Conservation (phyloP, 768 basidiomycete species). For the Podaxis sp. region DNA sequence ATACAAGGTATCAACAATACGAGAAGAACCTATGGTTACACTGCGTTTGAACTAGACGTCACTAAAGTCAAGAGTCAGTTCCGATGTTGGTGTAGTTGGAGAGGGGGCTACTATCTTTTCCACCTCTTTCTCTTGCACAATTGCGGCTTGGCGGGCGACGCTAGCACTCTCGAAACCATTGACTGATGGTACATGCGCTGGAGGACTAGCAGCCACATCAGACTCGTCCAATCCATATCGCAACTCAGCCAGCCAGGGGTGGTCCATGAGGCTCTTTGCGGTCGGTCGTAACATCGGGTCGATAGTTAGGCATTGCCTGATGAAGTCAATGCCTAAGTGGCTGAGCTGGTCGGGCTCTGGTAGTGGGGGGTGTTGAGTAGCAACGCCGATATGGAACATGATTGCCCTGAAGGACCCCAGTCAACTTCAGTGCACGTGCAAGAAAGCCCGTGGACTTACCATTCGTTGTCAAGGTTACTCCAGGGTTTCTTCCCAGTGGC, state of each 20-base stretch:
- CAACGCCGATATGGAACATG: constrained; percentile 99
- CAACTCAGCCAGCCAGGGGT: constrained; percentile 89
- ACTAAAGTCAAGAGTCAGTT: constrained; percentile 21
- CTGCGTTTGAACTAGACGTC: constrained; percentile 4
- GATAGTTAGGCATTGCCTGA: constrained; percentile 87
- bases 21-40: neutral
- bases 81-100: constrained; percentile 45
- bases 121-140: constrained; percentile 59
- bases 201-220: constrained; percentile 47
- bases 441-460: constrained; percentile 48
- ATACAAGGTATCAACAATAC: constrained; percentile 5
- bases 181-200: constrained; percentile 41
- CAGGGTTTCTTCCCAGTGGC: constrained; percentile 97
- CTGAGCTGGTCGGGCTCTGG: constrained; percentile 91
- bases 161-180: constrained; percentile 49
- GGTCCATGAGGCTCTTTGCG: constrained; percentile 80
- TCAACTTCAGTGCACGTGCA: neutral
- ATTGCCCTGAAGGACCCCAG: constrained; percentile 72
- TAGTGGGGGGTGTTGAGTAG: constrained; percentile 93
- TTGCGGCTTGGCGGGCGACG: constrained; percentile 56
- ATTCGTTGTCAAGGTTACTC: constrained; percentile 99
- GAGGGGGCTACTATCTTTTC: constrained; percentile 54
- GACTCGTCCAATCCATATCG: constrained; percentile 71
- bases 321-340: constrained; percentile 88
- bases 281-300: constrained; percentile 83